Base-by-base conservation (phyloP, 1,284 basidiomycete genomes). In the Tilletia horrida region DNA sequence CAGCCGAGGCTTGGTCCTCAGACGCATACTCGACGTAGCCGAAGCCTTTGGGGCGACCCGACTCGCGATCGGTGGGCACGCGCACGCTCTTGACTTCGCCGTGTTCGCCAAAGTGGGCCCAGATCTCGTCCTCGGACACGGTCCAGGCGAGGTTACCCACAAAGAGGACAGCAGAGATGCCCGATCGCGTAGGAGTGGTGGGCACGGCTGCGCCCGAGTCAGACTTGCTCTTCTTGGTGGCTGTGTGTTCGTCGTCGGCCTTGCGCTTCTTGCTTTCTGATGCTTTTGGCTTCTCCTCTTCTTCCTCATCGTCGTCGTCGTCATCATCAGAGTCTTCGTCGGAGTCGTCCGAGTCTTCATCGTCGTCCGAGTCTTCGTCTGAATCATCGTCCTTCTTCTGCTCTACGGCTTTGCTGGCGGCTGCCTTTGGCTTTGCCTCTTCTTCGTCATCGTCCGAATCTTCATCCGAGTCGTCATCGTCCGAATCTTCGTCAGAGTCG, bases 21-120 rank as follows among this genome's bases (percentile, higher is more conserved):
- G 90, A 88, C 72, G 88, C 88, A 83, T 94, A 97, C 83, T 97
- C 93, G 81, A 97, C 91, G 84, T 98, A 98, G 59, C 89, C 96
- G 83, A 95, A 98, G 78, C 96, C 96, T 84, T 97, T 98, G 67
- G 92, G 89, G 72, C 87, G 87, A 61, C 92, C 93, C 4, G 90
- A 88, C 67, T 98, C 96, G 70, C 91, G 87, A 83, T 98, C 94
- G 65, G 93, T 97, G 35, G 94, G 93, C 66, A 98, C 84, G 72
- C 94, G 88, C 62, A 98, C 92, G 75, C 86, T 90, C 84, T 91
- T 90, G 65, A 97, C 88, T 71, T 90, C 88, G 64, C 94, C 94
- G 82, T 89, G 90, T 81, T 93, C 92, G 74, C 88, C 89, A 83
- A 98, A 99, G 72, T 89, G 86, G 83, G 91, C 89, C 93, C 94